phyloP scores from a whole-genome alignment of 768 basidiomycete species.

The Cystobasidium tubakii region DNA sequence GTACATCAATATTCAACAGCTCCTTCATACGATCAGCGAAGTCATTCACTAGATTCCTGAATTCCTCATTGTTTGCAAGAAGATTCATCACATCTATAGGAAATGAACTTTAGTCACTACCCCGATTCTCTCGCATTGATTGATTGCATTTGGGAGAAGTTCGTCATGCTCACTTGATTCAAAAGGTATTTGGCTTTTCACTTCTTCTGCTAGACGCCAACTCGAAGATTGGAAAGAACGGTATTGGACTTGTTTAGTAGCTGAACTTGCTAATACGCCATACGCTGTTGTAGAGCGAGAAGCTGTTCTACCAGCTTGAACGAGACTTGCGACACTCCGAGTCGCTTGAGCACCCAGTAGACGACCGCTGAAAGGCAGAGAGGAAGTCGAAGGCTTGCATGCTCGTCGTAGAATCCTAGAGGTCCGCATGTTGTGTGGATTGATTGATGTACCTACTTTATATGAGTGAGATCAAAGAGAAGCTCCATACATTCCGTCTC shows the following conservation, averaged over 20 bases:
- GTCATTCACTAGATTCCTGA: not conserved
- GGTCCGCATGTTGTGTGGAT: not conserved
- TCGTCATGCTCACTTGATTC: not conserved
- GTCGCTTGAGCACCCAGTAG: not conserved
- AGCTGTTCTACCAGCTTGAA: not conserved
- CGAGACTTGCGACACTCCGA: not conserved
- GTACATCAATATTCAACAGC: constrained; percentile 17
- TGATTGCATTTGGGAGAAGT: too few relatives aligned
- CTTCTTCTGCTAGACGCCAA: not conserved
- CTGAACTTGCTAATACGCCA: not conserved
- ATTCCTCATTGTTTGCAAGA: constrained; percentile 15
- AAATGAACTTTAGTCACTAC: too few relatives aligned
- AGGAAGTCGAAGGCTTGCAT: not conserved
- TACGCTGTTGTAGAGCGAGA: not conserved
- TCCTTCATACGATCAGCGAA: constrained; percentile 24
- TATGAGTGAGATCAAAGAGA: not conserved
- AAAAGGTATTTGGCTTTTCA: not conserved
- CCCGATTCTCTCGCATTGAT: too few relatives aligned
- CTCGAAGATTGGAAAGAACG: not conserved
- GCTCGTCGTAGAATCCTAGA: not conserved
- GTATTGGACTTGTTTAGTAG: not conserved
- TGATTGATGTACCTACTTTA: too few relatives aligned
- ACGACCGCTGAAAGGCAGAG: not conserved
- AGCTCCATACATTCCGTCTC: not conserved
- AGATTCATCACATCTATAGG: constrained; percentile 24